Conservation (phyloP, 495 filamentous ascomycete genomes). For the Aspergillus funiculosus region DNA sequence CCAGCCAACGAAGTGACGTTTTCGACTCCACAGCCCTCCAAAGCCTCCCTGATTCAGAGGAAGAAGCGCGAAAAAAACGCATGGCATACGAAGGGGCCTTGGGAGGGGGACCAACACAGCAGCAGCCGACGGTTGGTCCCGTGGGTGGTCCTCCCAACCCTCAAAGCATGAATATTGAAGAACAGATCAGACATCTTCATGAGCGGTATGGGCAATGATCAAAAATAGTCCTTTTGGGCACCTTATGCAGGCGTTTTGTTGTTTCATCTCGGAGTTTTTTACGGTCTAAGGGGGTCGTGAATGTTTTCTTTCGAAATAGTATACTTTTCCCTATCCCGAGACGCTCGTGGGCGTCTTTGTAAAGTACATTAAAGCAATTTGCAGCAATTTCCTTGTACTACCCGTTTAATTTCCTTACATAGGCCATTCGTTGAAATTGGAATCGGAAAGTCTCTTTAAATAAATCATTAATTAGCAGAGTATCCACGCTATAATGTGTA, state of each 20-base stretch:
- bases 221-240: background rate
- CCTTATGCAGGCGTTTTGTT: conserved; percentile 8
- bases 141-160: conserved; percentile 30
- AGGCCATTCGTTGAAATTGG: background rate
- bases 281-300: background rate
- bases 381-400: too few species aligned
- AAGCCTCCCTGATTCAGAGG: conserved; percentile 48
- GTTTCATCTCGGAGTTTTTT: conserved; percentile 1
- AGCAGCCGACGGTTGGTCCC: conserved; percentile 24
- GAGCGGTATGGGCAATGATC: conserved; percentile 26
- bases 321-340: background rate
- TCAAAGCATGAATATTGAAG: conserved; percentile 44
- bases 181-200: conserved; percentile 47
- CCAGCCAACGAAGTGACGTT: conserved; percentile 86
- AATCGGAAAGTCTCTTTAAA: background rate
- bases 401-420: background rate
- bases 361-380: too few species aligned
- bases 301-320: background rate
- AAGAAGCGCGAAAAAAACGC: conserved; percentile 71
- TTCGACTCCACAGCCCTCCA: conserved; percentile 56
- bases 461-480: background rate
- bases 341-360: background rate
- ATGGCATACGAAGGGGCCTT: conserved; percentile 44
- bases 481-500: conserved; percentile 5
- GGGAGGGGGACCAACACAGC: conserved; percentile 20